Base-by-base conservation (phyloP, 495 filamentous ascomycete genomes). In the Cryomyces minteri region DNA sequence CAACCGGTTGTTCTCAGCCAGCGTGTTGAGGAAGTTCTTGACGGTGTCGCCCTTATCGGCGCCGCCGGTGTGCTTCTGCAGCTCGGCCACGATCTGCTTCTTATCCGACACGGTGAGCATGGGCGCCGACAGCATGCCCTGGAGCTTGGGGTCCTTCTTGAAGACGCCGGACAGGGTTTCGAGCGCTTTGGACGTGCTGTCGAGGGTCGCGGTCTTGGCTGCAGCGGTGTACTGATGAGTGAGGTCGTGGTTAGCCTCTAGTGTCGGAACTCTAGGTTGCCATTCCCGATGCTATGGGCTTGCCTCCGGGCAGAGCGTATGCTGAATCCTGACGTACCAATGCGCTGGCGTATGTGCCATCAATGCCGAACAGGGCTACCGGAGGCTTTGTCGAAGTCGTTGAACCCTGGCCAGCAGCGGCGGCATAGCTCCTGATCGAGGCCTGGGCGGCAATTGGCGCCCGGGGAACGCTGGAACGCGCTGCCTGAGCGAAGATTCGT, bases 261-360 rank as follows among this genome's bases (percentile, higher is more conserved):
- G 18, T 25, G 18, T 25, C 1, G 18, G 18, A 25, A 25, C 18
- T 25, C 18, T 11, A 1, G 18, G 18, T 25, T 25, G 18, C 18
- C 18, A 25, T 25, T 25, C 18, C 18, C 18, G 18, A 18, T 33
- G 31, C 33, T 39, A 6, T 25, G 37, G 18, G 18, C 18, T 25
- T 25, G 18, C 18, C 18, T 25, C 18, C 18, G 18, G 18, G 18
- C 18, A 25, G 18, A 25, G 18, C 18, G 18, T 25, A 25, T 1
- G 18, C 18, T 47, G 66, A 25, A 1, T 25, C 18, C 18, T 25
- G 18, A 25, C 77, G 62, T 85, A 98, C 90, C 78, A 98, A 71
- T 70, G 90, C 90, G 71, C 77, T 84, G 58, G 90, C 92, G 70
- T 98, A 98, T 59, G 88, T 96, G 57, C 90, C 90, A 65, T 95